Base-by-base conservation (phyloP, 306 rosid genomes). In the Erythrophleum fordii region DNA sequence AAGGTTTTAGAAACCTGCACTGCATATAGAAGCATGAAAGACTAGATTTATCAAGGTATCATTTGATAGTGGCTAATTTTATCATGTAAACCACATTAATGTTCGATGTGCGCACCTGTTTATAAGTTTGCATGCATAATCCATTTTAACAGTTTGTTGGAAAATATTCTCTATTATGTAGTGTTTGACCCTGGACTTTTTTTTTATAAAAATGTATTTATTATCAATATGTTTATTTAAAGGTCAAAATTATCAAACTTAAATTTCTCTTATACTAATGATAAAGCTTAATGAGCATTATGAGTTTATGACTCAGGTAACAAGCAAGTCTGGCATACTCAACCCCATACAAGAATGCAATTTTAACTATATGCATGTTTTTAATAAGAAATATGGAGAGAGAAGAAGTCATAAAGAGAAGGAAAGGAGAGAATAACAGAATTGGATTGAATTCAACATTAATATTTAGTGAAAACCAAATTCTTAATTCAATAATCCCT, bases 171-270 rank as follows among this genome's bases (percentile, higher is more conserved):
- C 29, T 64, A 70, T 37, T 18, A 13, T 31, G 8, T 53, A 72
- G 58, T 74, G 53, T 52, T n/a, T 44, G 42, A 22, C 80, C 69
- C 17, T 59, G 25, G 41, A 62, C 41, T 35, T 65, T 35, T 65
- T 80, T 72, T 62, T 72, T 72, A 34, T 46, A 51, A 72, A 2
- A 44, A 17, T 75, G 35, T 75, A n/a, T 22, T 59, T 71, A 56
- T 56, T 73, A 56, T 52, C 73, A 73, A 48, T 58, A 65, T 66
- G 9, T 51, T 51, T 51, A 18, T 51, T 17, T 0, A 55, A 22
- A n/a, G 22, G 29, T 55, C 2, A 55, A 55, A 17, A 0, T 18
- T n/a, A 8, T 22, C 6, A 55, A 5, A 1, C 14, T 8, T 55
- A 6, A n/a, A 55, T 20, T n/a, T 20, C 61, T 20, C 61, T 55